Evolutionary conservation across 2,329 filamentous ascomycete species (phyloP).

Genomic region (Phyllachora maydis): DNA sequence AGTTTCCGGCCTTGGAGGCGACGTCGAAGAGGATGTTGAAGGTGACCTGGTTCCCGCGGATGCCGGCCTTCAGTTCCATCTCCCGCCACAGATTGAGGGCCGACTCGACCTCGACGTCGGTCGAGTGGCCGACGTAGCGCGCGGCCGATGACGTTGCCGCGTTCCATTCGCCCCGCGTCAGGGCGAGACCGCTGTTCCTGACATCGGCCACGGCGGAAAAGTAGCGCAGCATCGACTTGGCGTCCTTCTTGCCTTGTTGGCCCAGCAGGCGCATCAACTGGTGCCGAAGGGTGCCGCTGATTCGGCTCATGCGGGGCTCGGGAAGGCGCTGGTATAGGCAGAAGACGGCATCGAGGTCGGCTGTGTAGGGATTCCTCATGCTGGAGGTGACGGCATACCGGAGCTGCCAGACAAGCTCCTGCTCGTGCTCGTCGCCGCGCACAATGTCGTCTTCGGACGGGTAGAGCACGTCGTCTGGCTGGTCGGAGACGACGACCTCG

Average conservation of each 20-base stretch:
- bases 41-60: constrained; percentile 53
- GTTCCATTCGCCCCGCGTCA: constrained; percentile 60
- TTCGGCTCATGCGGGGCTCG: constrained; percentile 26
- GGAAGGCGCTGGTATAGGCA: constrained; percentile 26
- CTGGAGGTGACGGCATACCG: constrained; percentile 17
- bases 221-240: constrained; percentile 56
- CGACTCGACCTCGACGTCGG: constrained; percentile 39
- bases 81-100: constrained; percentile 67
- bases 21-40: constrained; percentile 88
- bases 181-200: constrained; percentile 46
- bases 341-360: constrained; percentile 23
- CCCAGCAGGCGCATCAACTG: constrained; percentile 48
- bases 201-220: constrained; percentile 71
- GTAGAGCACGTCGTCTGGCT: constrained; percentile 22
- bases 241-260: constrained; percentile 31
- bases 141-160: constrained; percentile 63
- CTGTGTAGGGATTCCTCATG: constrained; percentile 17
- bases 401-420: constrained; percentile 16
- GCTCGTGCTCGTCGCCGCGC: constrained; percentile 13
- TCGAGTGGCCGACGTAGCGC: constrained; percentile 40
- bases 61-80: constrained; percentile 58
- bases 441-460: constrained; percentile 20
- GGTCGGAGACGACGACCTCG: constrained; percentile 26
- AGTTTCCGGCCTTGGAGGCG: constrained; percentile 71
- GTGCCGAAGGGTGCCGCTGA: constrained; percentile 33